Conservation (phyloP, 306 rosid genomes). For the Pueraria montana region DNA sequence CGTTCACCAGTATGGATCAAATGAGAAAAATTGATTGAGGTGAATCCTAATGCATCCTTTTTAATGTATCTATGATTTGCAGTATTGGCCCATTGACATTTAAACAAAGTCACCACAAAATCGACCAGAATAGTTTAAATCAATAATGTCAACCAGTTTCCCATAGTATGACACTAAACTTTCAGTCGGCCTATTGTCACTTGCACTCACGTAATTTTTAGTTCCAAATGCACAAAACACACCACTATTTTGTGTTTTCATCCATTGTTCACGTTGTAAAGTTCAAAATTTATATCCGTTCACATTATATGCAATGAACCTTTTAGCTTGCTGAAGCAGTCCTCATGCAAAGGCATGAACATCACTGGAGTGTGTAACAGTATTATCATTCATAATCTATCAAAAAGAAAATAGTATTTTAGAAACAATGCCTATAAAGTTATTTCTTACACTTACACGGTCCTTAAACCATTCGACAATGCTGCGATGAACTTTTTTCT, state of each 20-base stretch:
- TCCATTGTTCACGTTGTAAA: background rate
- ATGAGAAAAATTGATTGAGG: background rate
- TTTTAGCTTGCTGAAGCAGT: background rate
- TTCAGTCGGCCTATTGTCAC: background rate
- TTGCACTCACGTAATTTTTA: background rate
- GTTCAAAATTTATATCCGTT: background rate
- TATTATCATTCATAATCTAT: background rate
- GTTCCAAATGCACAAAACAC: background rate
- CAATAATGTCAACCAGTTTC: background rate
- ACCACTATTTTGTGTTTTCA: background rate
- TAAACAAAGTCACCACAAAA: background rate
- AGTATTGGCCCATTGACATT: background rate
- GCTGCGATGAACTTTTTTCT: too few species aligned
- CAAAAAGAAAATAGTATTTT: too few species aligned
- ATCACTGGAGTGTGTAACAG: background rate
- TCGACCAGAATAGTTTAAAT: too few species aligned
- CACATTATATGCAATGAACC: background rate
- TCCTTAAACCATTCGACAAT: too few species aligned
- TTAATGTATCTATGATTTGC: background rate
- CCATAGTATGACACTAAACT: background rate
- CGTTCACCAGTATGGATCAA: background rate
- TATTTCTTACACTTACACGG: too few species aligned
- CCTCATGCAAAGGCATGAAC: background rate
- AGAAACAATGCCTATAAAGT: too few species aligned
- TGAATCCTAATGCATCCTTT: background rate